Base-by-base conservation (phyloP, 1,284 basidiomycete genomes). In the Apiotrichum brassicae region DNA sequence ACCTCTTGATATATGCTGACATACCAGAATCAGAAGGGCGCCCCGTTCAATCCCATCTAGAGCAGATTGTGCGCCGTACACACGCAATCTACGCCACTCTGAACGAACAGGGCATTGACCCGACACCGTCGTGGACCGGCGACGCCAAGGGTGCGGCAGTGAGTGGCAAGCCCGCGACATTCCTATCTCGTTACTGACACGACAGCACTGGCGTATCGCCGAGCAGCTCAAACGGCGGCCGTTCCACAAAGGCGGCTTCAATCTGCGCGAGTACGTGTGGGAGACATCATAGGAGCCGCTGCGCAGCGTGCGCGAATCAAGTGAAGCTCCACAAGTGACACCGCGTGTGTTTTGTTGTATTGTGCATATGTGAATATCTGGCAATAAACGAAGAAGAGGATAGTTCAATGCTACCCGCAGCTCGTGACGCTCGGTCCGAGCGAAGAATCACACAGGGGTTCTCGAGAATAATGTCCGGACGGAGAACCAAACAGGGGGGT, bases 41-140 rank as follows among this genome's bases (percentile, higher is more conserved):
- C 25, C 46, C 52, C 1, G 49, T 58, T 6, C 56, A 62, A 39
- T 60, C 60, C 3, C 57, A 62, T 37, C 58, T 71, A 13, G 65
- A 66, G 47, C 43, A 49, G 6, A 54, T 57, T 41, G 62, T 66
- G 6, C 46, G 65, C 24, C 44, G 64, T 6, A 62, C 61, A 9
- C 49, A 55, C 3, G 62, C 60, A 6, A 22, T 65, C 19, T 69
- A 65, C 48, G 37, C 56, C 12, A 46, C 65, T 3, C 49, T 71
- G 46, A 18, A 36, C 8, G 56, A 62, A 22, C 43, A 60, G 36
- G 55, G 53, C 25, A 55, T 70, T 22, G 64, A 68, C 48, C 48
- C 61, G 1, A 48, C 53, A 35, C 65, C 67, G 12, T 60, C 62
- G 6, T 65, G 62, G 63, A 64, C 63, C 6, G 56, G 51, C 18